A percentile compares a stretch with the other conserved stretches of the same genome.
phyloP scores from a whole-genome alignment of 1,284 basidiomycete species.

The Boletus smithii region DNA sequence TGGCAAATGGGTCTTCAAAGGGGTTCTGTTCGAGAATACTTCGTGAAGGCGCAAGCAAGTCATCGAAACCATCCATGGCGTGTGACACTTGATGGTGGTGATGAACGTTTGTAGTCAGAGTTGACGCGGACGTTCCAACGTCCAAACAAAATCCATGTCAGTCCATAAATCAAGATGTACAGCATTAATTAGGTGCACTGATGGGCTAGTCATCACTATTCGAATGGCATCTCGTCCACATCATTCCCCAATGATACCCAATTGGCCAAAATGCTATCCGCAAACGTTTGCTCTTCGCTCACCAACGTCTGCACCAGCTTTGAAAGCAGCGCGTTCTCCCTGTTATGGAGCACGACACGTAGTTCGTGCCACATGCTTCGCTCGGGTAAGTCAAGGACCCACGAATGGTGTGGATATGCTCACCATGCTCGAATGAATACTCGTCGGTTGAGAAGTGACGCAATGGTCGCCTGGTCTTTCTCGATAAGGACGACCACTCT shows the following conservation, averaged over 20 bases:
- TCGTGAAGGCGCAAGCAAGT: conserved; percentile 64
- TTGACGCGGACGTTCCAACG: neutral
- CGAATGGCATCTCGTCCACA: conserved; percentile 79
- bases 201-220: conserved; percentile 40
- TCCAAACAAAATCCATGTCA: conserved; percentile 13
- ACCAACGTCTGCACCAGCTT: conserved; percentile 70
- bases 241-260: conserved; percentile 73
- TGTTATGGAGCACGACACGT: conserved; percentile 81
- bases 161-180: conserved; percentile 15
- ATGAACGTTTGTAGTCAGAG: neutral
- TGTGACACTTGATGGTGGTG: neutral
- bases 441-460: conserved; percentile 64
- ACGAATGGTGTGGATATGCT: conserved; percentile 24
- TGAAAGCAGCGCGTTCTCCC: conserved; percentile 80
- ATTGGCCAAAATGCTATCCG: conserved; percentile 58
- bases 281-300: conserved; percentile 65
- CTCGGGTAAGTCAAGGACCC: conserved; percentile 4
- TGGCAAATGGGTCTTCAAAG: conserved; percentile 71
- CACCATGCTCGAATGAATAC: conserved; percentile 84
- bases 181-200: conserved; percentile 1
- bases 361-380: conserved; percentile 88
- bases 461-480: conserved; percentile 73
- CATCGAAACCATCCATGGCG: conserved; percentile 71
- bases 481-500: conserved; percentile 65
- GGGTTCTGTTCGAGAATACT: conserved; percentile 67